Percentiles rank a stretch among this genome's conserved stretches.
Evolutionary conservation across 495 filamentous ascomycete species (phyloP).

Genomic region (Articulospora tetracladia): DNA sequence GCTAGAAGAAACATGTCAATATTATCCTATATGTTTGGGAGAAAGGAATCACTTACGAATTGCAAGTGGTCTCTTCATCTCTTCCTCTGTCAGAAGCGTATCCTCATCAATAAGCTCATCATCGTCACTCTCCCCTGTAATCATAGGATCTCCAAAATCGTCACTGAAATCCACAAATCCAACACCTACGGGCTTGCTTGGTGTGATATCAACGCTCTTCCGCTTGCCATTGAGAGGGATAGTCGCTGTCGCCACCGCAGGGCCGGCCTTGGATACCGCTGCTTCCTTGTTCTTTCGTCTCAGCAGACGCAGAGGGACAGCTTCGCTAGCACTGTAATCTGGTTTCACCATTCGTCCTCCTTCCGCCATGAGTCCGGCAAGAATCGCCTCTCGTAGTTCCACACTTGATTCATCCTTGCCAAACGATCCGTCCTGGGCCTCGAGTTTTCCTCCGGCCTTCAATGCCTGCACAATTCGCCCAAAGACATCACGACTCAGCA

Average conservation of each 20-base stretch:
- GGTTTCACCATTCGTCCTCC: constrained; percentile 69
- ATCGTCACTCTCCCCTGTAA: constrained; percentile 56
- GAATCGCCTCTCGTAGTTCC: constrained; percentile 62
- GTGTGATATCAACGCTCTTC: constrained; percentile 36
- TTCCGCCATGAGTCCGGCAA: constrained; percentile 71
- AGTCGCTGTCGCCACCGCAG: constrained; percentile 18
- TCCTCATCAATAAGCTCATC: constrained; percentile 92
- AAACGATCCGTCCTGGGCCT: constrained; percentile 63
- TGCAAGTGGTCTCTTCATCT: constrained; percentile 65
- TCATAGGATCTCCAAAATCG: constrained; percentile 52
- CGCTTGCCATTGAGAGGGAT: constrained; percentile 30
- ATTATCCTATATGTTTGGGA: constrained; percentile 1
- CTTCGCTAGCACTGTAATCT: constrained; percentile 55
- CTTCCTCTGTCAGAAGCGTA: constrained; percentile 75
- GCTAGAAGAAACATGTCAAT: constrained; percentile 45
- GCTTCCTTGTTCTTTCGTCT: constrained; percentile 60
- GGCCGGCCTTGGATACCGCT: constrained; percentile 22
- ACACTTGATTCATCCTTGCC: constrained; percentile 36
- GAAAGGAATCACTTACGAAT: constrained; percentile 57
- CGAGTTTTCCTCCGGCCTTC: constrained; percentile 65
- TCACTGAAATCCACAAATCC: constrained; percentile 71
- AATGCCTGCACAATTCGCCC: constrained; percentile 61
- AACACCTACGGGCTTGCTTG: constrained; percentile 51
- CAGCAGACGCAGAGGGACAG: constrained; percentile 66
- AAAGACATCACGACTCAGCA: constrained; percentile 67